Evolutionary conservation across 768 basidiomycete species (phyloP), one percentile per base, ranked within the genome.

Genomic region (Tephrocybe sp.): DNA sequence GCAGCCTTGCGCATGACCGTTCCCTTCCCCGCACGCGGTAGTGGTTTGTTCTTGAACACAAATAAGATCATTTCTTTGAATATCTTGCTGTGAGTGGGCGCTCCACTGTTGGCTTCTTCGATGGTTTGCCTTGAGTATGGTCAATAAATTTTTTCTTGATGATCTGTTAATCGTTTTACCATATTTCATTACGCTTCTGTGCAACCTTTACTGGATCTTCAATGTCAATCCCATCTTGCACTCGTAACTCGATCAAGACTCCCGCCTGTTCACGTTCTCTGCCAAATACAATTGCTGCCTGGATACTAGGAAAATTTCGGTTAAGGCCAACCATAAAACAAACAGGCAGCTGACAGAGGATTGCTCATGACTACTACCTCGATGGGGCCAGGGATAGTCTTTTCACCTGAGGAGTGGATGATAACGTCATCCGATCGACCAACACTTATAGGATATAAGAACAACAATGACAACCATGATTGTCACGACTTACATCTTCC

Each of bases 1-100:
- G 73, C 65, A 1, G 66, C 70, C 44, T 71, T 73, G 42, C 72
- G 70, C n/a, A n/a, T n/a, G n/a, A n/a, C n/a, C n/a, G n/a, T n/a
- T n/a, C n/a, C n/a, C n/a, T n/a, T n/a, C n/a, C n/a, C n/a, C n/a
- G n/a, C n/a, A n/a, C n/a, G n/a, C n/a, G n/a, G n/a, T n/a, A n/a
- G n/a, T n/a, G n/a, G n/a, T n/a, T n/a, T n/a, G n/a, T n/a, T n/a
- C n/a, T n/a, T n/a, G n/a, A n/a, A n/a, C n/a, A n/a, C n/a, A n/a
- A n/a, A n/a, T n/a, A n/a, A n/a, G n/a, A n/a, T n/a, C n/a, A n/a
- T n/a, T n/a, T n/a, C n/a, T n/a, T n/a, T n/a, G n/a, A n/a, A n/a
- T n/a, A n/a, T n/a, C n/a, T n/a, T n/a, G n/a, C n/a, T n/a, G n/a
- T n/a, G n/a, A n/a, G n/a, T n/a, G n/a, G n/a, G n/a, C n/a, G n/a